These are phyloP conservation scores for Fusarium zealandicum DNA, from an alignment of 2,329 filamentous ascomycete species.

Conservation along the genomic window DNA sequence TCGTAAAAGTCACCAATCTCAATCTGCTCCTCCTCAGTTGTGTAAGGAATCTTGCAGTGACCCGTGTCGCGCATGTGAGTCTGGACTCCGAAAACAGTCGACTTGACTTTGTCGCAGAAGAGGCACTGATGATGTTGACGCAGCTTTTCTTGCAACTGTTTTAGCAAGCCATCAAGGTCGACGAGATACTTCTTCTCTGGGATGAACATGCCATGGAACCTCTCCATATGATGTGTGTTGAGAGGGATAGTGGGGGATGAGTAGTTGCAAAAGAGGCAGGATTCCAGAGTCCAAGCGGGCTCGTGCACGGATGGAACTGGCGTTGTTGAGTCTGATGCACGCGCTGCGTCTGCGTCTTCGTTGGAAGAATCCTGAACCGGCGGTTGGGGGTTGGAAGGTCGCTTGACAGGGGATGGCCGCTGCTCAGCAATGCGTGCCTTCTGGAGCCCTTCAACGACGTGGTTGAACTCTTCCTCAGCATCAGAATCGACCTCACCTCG, in stretches of 20 bases:
- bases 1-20: slow-evolving; percentile 98
- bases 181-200: slow-evolving; percentile 86
- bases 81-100: slow-evolving; percentile 80
- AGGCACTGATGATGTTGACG: slow-evolving; percentile 83
- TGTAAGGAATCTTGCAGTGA: slow-evolving; percentile 96
- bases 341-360: slow-evolving; percentile 50
- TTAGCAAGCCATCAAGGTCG: slow-evolving; percentile 81
- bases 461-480: slow-evolving; percentile 76
- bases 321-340: slow-evolving; percentile 53
- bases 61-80: slow-evolving; percentile 98
- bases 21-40: slow-evolving; percentile 86
- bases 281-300: slow-evolving; percentile 54
- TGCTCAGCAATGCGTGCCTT: slow-evolving; percentile 71
- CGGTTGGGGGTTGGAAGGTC: slow-evolving; percentile 60
- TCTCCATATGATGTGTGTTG: slow-evolving; percentile 88
- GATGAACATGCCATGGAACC: slow-evolving; percentile 93
- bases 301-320: slow-evolving; percentile 48
- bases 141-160: slow-evolving; percentile 81
- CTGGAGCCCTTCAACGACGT: slow-evolving; percentile 80
- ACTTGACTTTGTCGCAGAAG: slow-evolving; percentile 84
- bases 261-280: slow-evolving; percentile 93
- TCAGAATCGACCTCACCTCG: slow-evolving; percentile 66
- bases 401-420: slow-evolving; percentile 59
- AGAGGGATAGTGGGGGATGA: slow-evolving; percentile 77
- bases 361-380: slow-evolving; percentile 53